Evolutionary conservation across 2,329 filamentous ascomycete species (phyloP).

Genomic region (Fusarium setosum): DNA sequence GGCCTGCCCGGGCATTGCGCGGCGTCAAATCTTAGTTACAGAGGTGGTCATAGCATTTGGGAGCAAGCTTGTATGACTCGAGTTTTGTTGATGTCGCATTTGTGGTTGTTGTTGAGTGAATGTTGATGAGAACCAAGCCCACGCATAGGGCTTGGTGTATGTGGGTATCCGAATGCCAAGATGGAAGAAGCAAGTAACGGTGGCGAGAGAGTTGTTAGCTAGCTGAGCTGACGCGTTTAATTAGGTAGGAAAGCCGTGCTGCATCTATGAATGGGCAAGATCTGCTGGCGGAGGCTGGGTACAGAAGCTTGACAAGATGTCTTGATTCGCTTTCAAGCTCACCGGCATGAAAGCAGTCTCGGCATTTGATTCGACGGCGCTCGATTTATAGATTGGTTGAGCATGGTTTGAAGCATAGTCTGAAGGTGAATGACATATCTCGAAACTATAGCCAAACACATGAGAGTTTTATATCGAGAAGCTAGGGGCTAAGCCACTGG

Average conservation of each 20-base stretch:
- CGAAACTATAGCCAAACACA: no score
- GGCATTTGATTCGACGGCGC: no score
- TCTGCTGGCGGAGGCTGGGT: background rate
- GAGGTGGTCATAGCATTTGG: background rate
- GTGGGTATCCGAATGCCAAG: conserved; percentile 1
- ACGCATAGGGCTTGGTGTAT: background rate
- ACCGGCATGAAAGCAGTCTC: background rate
- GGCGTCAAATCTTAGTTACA: background rate
- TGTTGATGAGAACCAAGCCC: background rate
- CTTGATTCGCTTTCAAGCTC: background rate
- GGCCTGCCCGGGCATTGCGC: background rate
- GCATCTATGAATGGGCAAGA: background rate
- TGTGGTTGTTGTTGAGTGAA: background rate
- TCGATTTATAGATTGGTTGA: no score
- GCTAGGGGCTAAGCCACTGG: no score
- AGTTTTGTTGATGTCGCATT: background rate
- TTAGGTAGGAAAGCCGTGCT: background rate
- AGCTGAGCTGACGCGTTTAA: background rate
- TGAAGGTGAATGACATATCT: no score
- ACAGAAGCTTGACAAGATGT: background rate
- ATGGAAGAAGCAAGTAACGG: conserved; percentile 5
- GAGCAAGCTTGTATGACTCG: conserved; percentile 4
- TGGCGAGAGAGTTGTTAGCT: background rate
- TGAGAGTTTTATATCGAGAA: no score
- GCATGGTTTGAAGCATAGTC: no score